Percentiles rank a stretch among this genome's conserved stretches.
Evolutionary conservation across 2,329 filamentous ascomycete species (phyloP).

Genomic region (Ceratocystis huliohia): DNA sequence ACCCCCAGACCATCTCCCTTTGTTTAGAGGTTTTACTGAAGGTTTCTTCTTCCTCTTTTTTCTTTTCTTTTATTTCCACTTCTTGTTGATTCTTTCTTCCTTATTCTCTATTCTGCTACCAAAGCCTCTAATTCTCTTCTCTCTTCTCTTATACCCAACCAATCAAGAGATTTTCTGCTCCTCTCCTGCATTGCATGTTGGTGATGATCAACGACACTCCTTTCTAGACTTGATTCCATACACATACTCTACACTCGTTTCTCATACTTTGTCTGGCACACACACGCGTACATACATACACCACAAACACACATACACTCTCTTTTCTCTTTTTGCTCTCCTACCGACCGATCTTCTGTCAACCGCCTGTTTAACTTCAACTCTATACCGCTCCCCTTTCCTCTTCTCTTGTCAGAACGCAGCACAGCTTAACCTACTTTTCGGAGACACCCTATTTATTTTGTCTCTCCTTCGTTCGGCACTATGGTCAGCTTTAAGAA

Average conservation of each 20-base stretch:
- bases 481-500: conserved; percentile 23
- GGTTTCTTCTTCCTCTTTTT: neutral
- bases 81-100: neutral
- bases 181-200: neutral
- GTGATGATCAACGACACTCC: conserved; percentile 7
- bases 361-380: neutral
- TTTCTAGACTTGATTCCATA: conserved; percentile 2
- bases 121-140: neutral
- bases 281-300: neutral
- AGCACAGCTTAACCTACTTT: neutral
- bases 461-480: neutral
- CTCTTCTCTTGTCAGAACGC: neutral
- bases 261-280: neutral
- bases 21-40: neutral
- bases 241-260: neutral
- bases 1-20: neutral
- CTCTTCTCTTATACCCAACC: neutral
- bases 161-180: neutral
- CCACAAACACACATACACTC: neutral
- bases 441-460: neutral
- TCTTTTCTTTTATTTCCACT: neutral
- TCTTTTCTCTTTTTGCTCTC: neutral
- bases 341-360: too few relatives aligned
- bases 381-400: neutral
- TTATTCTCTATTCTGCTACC: neutral